These are phyloP conservation scores for Pseudoscleropodium purum DNA, from an alignment of 225 moss, liverwort and hornwort species.

Conservation along the genomic window DNA sequence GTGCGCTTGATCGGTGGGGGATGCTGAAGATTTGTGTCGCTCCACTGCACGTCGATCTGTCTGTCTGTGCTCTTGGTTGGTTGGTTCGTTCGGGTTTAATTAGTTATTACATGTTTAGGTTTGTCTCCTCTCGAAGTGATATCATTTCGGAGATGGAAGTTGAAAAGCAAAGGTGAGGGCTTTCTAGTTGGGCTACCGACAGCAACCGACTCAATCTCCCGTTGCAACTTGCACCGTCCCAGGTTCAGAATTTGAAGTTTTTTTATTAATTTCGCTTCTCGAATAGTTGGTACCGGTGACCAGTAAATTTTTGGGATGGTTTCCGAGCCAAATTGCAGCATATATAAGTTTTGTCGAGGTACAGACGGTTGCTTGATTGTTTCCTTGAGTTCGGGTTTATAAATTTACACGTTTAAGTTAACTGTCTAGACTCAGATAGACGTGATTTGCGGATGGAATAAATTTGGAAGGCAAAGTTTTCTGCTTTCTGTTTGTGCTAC, in stretches of 20 bases:
- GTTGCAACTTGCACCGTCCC: background rate
- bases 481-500: background rate
- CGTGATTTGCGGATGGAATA: background rate
- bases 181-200: background rate
- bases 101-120: background rate
- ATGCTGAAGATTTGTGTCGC: background rate
- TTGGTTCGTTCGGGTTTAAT: background rate
- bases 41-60: background rate
- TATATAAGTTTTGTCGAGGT: background rate
- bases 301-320: too few species aligned
- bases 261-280: background rate
- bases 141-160: background rate
- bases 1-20: background rate
- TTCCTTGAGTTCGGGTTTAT: background rate
- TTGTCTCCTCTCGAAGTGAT: background rate
- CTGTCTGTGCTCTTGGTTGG: background rate
- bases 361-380: background rate
- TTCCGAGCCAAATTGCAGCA: background rate
- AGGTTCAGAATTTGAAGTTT: background rate
- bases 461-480: background rate
- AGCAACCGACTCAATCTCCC: background rate
- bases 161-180: background rate
- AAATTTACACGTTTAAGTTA: background rate
- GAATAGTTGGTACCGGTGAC: background rate
- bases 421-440: background rate